Evolutionary conservation across 2,329 filamentous ascomycete genomes (phyloP).

Genomic region (Colletotrichum lupini): DNA sequence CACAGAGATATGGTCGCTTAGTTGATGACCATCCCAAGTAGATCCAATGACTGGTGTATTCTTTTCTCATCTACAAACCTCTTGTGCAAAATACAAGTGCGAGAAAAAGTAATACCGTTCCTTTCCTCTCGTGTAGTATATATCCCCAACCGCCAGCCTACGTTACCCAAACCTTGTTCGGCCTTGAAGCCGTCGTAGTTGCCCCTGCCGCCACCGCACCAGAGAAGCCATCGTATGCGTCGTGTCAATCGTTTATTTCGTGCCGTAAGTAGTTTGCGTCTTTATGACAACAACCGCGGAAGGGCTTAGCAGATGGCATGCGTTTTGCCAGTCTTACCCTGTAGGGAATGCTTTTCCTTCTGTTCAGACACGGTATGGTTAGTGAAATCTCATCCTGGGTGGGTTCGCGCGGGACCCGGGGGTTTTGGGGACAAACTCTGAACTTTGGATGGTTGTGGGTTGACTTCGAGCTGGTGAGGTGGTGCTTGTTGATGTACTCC

Average conservation of each 20-base stretch:
- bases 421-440: constrained; percentile 51
- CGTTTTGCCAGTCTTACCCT: constrained; percentile 91
- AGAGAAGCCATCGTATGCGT: constrained; percentile 1
- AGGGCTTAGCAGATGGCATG: constrained; percentile 80
- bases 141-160: not conserved
- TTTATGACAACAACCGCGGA: constrained; percentile 8
- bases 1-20: too few relatives aligned
- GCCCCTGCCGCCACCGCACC: not conserved
- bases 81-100: not conserved
- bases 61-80: not conserved
- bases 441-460: constrained; percentile 64
- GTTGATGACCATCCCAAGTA: not conserved
- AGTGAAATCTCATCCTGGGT: not conserved
- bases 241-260: constrained; percentile 22
- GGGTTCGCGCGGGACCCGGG: not conserved
- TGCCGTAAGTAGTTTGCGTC: constrained; percentile 7
- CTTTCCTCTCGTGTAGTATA: not conserved
- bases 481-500: constrained; percentile 70
- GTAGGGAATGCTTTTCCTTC: constrained; percentile 86
- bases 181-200: not conserved
- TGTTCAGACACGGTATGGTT: constrained; percentile 42
- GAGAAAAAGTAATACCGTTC: not conserved
- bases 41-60: not conserved
- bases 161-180: too few relatives aligned
- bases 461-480: constrained; percentile 62